phyloP scores from a whole-genome alignment of 345 rosid species.

The Gossypium thurberi region DNA sequence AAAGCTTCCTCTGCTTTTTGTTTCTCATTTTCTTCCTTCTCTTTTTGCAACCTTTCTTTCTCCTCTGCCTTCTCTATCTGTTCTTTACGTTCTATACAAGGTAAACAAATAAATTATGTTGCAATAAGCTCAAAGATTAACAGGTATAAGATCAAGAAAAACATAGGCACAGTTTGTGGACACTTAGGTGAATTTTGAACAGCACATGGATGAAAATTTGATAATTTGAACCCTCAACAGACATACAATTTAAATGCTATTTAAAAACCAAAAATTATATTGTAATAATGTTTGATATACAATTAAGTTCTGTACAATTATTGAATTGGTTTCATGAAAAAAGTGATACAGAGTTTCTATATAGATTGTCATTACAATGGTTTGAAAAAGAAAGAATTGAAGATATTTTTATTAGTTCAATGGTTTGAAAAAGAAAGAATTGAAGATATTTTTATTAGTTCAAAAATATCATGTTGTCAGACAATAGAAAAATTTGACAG shows the following conservation, averaged over 20 bases:
- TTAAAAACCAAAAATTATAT: neutral
- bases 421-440: neutral
- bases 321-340: neutral
- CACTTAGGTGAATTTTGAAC: neutral
- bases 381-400: neutral
- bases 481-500: neutral
- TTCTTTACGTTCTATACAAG: constrained; percentile 65
- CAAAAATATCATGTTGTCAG: neutral
- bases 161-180: neutral
- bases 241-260: neutral
- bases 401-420: neutral
- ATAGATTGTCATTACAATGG: neutral
- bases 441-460: neutral
- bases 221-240: neutral
- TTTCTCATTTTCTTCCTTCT: constrained; percentile 64
- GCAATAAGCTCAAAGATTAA: constrained; percentile 4
- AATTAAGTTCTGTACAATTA: neutral
- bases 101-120: constrained; percentile 11
- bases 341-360: neutral
- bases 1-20: constrained; percentile 63
- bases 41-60: constrained; percentile 61
- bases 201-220: neutral
- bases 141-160: neutral
- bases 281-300: neutral
- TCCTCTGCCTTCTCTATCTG: constrained; percentile 82